phyloP scores from a whole-genome alignment of 345 rosid genomes.

The Carallia pectinifolia region DNA sequence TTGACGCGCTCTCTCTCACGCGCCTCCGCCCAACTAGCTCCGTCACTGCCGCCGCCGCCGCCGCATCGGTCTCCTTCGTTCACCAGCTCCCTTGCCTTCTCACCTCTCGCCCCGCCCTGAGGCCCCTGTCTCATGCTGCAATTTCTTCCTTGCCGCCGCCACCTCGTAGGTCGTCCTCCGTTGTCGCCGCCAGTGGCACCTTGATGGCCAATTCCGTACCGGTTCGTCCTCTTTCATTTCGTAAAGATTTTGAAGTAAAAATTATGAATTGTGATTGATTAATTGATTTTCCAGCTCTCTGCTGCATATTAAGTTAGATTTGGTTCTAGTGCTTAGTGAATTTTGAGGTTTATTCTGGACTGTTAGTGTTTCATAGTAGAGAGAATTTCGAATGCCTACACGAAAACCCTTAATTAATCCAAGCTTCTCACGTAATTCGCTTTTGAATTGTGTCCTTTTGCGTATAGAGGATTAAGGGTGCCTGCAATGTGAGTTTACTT shows the following conservation, averaged over 20 bases:
- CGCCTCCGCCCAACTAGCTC: constrained; percentile 36
- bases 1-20: constrained; percentile 27
- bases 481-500: no score
- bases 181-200: constrained; percentile 38
- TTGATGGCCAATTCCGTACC: constrained; percentile 55
- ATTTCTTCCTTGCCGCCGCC: constrained; percentile 17
- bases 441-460: no score
- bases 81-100: constrained; percentile 36
- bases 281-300: background rate
- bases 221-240: constrained; percentile 31
- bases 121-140: constrained; percentile 14
- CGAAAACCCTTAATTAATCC: no score
- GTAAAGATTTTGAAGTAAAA: background rate
- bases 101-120: constrained; percentile 20
- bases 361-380: no score
- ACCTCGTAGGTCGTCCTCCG: constrained; percentile 17
- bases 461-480: no score
- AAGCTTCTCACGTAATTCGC: no score
- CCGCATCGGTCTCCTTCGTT: constrained; percentile 5
- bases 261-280: background rate
- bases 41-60: constrained; percentile 3
- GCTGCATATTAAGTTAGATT: background rate
- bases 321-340: background rate
- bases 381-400: no score
- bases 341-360: no score